Evolutionary conservation across 2,329 filamentous ascomycete genomes (phyloP), one percentile per base, ranked within the genome.

Genomic region (Aspergillus tamarii): DNA sequence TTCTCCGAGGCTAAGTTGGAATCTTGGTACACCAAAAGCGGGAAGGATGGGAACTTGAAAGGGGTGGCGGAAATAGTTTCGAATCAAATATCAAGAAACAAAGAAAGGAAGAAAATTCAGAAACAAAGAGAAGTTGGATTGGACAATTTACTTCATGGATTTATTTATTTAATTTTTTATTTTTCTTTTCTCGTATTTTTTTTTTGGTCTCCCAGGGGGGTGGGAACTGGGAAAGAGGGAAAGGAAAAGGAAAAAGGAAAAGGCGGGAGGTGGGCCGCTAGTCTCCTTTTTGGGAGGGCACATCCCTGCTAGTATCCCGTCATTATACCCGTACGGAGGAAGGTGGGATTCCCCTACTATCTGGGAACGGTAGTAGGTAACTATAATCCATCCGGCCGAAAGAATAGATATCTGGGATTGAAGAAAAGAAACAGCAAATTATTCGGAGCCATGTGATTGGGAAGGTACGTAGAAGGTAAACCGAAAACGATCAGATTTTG

Each of bases 21-120:
- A 69, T 68, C 66, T 70, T 70, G 68, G 67, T 69, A 66, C 67
- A 48, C 65, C 65, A 66, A 66, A 63, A 60, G 60, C 66, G 64
- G 67, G 61, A 66, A 54, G 58, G n/a, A 57, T 61, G 58, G 48
- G 64, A 60, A 61, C 55, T 52, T 59, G 67, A 54, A 54, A 54
- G 30, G 50, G 50, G n/a, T n/a, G 32, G 30, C 30, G 30, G 26
- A 54, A 36, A 1, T 54, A 36, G 26, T 34, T 32, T 53, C 50
- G 28, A 53, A 12, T 53, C 4, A 52, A 23, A 52, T 19, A n/a
- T 14, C 12, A 55, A n/a, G 21, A 39, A 39, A 23, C 12, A 55
- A 39, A 39, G n/a, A 36, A 39, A 23, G 30, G 36, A 34, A 65
- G 54, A 64, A 57, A 23, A 5, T 11, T 11, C 4, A 48, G 9